Base-by-base conservation (phyloP, 805 yeast genomes). In the Hanseniaspora hatyaiensis region DNA sequence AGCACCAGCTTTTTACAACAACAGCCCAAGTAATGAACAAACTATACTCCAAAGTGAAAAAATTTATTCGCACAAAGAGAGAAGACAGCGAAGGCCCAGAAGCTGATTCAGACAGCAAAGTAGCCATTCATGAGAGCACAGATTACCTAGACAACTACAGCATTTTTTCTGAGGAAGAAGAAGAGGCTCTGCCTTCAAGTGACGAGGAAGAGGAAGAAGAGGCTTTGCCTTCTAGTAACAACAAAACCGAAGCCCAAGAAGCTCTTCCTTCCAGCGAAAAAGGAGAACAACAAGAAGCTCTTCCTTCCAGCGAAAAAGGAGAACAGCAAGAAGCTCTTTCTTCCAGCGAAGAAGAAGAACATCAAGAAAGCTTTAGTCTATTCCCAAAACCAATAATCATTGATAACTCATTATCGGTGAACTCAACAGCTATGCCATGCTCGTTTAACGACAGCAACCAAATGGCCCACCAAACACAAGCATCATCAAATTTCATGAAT, bases 231-330 rank as follows among this genome's bases (percentile, higher is more conserved):
- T 40, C 47, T 13, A 33, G 39, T 23, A 29, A 28, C 8, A 24
- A 28, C n/a, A n/a, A n/a, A n/a, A n/a, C n/a, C n/a, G n/a, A n/a
- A n/a, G n/a, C n/a, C n/a, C n/a, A n/a, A n/a, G n/a, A n/a, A n/a
- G n/a, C n/a, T n/a, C n/a, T n/a, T n/a, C n/a, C n/a, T n/a, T 33
- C 40, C 19, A 29, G 28, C 8, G 33, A 28, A n/a, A n/a, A n/a
- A n/a, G n/a, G n/a, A n/a, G n/a, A n/a, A n/a, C n/a, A n/a, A n/a
- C n/a, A n/a, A n/a, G n/a, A n/a, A n/a, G n/a, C n/a, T n/a, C n/a
- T n/a, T n/a, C n/a, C n/a, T n/a, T 87, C 2, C 85, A 85, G 62
- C 80, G 81, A 37, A 97, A 89, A 61, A 61, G 63, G 32, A 67
- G 29, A 26, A 26, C 89, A 42, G 55, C 53, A 28, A 20, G 41